Evolutionary conservation across 1,284 basidiomycete genomes (phyloP).

Genomic region (Mycocalia duriaeana): DNA sequence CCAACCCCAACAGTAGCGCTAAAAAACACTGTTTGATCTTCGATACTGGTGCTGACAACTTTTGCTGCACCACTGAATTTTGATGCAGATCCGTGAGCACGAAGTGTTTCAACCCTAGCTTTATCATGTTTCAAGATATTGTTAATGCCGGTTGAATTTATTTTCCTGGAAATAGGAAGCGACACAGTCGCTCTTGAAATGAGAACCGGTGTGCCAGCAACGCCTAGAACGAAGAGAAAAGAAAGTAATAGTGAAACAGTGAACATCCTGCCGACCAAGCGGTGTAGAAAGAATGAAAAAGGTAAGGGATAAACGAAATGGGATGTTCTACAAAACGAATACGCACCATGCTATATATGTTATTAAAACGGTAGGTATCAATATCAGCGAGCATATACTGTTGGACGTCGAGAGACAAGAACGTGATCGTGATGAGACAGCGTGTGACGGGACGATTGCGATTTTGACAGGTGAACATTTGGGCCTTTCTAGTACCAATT

Average conservation of each 20-base stretch:
- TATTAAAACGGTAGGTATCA: too few species aligned
- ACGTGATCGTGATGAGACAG: too few species aligned
- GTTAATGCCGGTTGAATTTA: not conserved
- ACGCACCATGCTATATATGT: too few species aligned
- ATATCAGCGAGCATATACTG: too few species aligned
- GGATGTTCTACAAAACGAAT: too few species aligned
- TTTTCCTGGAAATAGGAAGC: not conserved
- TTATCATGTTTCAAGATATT: not conserved
- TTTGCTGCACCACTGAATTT: not conserved
- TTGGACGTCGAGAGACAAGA: too few species aligned
- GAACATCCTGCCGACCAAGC: too few species aligned
- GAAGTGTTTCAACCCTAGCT: not conserved
- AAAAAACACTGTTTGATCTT: not conserved
- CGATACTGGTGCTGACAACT: not conserved
- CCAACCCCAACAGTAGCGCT: not conserved
- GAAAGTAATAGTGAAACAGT: not conserved
- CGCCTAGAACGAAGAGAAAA: not conserved
- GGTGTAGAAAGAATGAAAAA: too few species aligned
- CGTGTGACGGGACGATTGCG: too few species aligned
- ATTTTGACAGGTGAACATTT: too few species aligned
- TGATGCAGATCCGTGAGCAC: not conserved
- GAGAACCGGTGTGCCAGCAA: not conserved
- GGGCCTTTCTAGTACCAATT: too few species aligned
- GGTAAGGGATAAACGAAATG: too few species aligned
- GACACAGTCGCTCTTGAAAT: not conserved